Base-by-base conservation (phyloP, 2,329 filamentous ascomycete species). In the Colletotrichum shisoi region DNA sequence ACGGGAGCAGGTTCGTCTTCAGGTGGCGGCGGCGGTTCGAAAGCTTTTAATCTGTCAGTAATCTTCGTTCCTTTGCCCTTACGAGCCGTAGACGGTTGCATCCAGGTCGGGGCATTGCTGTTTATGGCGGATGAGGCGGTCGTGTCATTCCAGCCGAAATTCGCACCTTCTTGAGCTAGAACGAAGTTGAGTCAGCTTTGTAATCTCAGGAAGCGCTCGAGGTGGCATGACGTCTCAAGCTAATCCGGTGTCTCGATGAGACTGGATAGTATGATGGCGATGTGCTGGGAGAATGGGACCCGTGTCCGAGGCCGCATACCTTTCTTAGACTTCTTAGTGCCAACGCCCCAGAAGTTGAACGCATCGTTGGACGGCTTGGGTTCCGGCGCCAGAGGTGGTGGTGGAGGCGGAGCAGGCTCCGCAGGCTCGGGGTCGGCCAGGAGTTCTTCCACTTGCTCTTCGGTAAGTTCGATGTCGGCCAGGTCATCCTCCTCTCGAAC, bases 261-360 rank as follows among this genome's bases (percentile, higher is more conserved):
- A 56, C 49, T 70, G 56, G 51, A 51, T 46, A 51, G 49, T 63
- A 51, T 9, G 7, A 34, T 63, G 46, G 68, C 71, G 69, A 56
- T 51, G 46, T 67, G 64, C 65, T 70, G 69, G 57, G 70, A 60
- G 60, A 62, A 71, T 60, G 61, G 57, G 7, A 37, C 45, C 48
- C 49, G 63, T 69, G 63, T 63, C 71, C 74, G 72, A 70, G 73
- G 73, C 65, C 68, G 75, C 73, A 71, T 72, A 79, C 78, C 79
- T 77, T 81, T 81, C 72, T 79, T 80, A 58, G 74, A 67, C 42
- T 68, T 53, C 70, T 82, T 84, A 73, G 83, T 85, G 64, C 79
- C 74, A 67, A 76, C 58, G 6, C 85, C 83, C 86, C 85, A 88
- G 78, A 87, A 87, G 71, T 82, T 82, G 74, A 87, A 88, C 0